A percentile compares a stretch with the other conserved stretches of the same genome.
Evolutionary conservation across 768 basidiomycete genomes (phyloP).

Genomic region (Lactarius deliciosus): DNA sequence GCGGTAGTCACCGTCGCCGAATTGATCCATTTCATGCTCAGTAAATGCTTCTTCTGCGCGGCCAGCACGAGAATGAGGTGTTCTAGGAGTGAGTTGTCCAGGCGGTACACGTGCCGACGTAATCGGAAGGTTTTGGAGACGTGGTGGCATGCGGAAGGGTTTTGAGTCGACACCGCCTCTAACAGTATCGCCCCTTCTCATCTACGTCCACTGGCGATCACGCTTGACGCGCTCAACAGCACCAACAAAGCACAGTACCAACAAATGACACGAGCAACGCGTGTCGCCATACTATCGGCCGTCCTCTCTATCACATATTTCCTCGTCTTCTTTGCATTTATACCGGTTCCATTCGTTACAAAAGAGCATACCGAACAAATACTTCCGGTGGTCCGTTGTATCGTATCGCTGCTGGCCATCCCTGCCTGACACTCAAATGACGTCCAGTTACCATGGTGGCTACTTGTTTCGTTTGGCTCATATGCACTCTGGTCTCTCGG

Average conservation of each 20-base stretch:
- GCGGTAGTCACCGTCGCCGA: slow-evolving; percentile 42
- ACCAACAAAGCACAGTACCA: slow-evolving; percentile 8
- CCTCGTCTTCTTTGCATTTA: slow-evolving; percentile 52
- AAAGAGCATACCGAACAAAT: slow-evolving; percentile 47
- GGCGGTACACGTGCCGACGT: slow-evolving; percentile 14
- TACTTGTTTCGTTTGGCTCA: slow-evolving; percentile 75
- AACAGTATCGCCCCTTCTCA: slow-evolving; percentile 2
- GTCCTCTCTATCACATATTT: slow-evolving; percentile 51
- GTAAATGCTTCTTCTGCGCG: slow-evolving; percentile 54
- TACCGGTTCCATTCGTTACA: slow-evolving; percentile 56
- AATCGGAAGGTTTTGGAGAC: slow-evolving; percentile 15
- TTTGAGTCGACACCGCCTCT: background rate
- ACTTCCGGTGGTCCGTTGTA: slow-evolving; percentile 55
- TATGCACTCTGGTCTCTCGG: slow-evolving; percentile 79
- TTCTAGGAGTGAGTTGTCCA: slow-evolving; percentile 50
- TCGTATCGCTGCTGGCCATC: background rate
- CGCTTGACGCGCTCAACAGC: background rate
- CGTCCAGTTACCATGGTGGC: slow-evolving; percentile 77
- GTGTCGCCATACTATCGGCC: slow-evolving; percentile 48
- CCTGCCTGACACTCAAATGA: background rate
- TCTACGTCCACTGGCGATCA: background rate
- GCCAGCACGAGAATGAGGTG: slow-evolving; percentile 61
- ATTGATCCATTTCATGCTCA: slow-evolving; percentile 47
- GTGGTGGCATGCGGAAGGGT: slow-evolving; percentile 25
- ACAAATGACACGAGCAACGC: slow-evolving; percentile 61